Conservation (phyloP, 495 filamentous ascomycete genomes). For the Aspergillus mulundensis region DNA sequence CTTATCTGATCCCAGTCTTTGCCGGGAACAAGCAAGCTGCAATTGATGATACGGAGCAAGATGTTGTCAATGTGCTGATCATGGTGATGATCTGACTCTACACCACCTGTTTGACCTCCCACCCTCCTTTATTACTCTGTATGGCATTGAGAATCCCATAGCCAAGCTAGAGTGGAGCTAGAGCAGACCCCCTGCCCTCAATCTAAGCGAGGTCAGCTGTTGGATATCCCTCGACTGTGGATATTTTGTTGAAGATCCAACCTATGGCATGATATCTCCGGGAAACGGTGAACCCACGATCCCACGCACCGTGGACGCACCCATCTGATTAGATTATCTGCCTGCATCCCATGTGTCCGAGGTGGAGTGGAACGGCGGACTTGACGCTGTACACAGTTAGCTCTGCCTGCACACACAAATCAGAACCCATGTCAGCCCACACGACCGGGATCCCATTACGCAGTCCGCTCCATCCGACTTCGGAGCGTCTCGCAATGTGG, state of each 20-base stretch:
- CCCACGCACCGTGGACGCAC: neutral
- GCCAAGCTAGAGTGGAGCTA: no score
- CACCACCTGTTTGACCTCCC: neutral
- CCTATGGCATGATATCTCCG: neutral
- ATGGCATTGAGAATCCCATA: no score
- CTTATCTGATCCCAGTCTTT: slow-evolving; percentile 1
- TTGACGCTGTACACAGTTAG: neutral
- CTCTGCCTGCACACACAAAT: neutral
- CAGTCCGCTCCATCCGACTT: neutral
- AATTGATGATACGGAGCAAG: no score
- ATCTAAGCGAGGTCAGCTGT: neutral
- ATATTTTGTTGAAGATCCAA: neutral
- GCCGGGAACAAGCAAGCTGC: no score
- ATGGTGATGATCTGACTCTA: neutral
- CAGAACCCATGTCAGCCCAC: neutral
- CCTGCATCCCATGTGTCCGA: neutral
- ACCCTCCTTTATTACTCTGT: no score
- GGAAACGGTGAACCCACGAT: neutral
- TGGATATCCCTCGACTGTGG: neutral
- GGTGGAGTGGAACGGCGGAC: neutral
- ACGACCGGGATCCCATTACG: neutral
- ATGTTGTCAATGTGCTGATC: neutral
- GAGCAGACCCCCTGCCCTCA: no score
- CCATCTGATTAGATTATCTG: slow-evolving; percentile 7
- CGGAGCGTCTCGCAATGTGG: neutral